Percentiles rank a stretch among this genome's conserved stretches.
Evolutionary conservation across 371 early-diverging fungal genomes (phyloP).

Genomic region (Rhizopus arrhizus): DNA sequence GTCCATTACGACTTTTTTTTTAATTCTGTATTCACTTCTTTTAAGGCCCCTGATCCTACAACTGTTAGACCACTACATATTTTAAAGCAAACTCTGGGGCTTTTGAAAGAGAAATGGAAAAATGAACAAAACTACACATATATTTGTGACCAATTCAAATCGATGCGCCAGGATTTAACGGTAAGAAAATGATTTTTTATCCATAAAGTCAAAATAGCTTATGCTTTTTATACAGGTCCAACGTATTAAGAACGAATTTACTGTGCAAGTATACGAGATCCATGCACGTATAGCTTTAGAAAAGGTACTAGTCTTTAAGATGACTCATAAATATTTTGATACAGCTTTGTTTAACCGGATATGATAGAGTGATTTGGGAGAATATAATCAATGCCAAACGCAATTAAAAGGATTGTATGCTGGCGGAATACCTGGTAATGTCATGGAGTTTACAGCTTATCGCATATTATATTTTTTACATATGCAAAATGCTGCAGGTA

Average conservation of each 20-base stretch:
- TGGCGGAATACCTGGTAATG: constrained; percentile 65
- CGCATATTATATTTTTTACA: constrained; percentile 87
- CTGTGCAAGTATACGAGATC: constrained; percentile 89
- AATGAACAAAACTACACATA: constrained; percentile 83
- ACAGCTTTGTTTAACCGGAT: neutral
- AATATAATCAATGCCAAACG: constrained; percentile 96
- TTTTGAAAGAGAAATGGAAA: constrained; percentile 80
- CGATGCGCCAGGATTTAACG: constrained; percentile 92
- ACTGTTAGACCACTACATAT: constrained; percentile 85
- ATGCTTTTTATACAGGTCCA: constrained; percentile 63
- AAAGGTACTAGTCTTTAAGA: constrained; percentile 51
- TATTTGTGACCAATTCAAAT: constrained; percentile 95
- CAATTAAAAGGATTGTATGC: constrained; percentile 86
- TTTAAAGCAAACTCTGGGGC: constrained; percentile 71
- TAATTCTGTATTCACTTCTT: neutral
- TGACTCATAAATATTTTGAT: neutral
- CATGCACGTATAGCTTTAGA: constrained; percentile 94
- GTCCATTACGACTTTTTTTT: constrained; percentile 35
- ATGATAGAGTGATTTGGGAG: constrained; percentile 83
- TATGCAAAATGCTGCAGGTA: constrained; percentile 82
- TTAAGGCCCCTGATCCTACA: constrained; percentile 88
- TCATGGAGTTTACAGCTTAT: constrained; percentile 90
- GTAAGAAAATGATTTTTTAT: constrained; percentile 43
- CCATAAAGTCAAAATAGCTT: too few species aligned
- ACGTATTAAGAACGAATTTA: constrained; percentile 87